Evolutionary conservation across 352 stramenopile genomes (phyloP), one percentile per base, ranked within the genome.

Genomic region (Phytophthora syringae): DNA sequence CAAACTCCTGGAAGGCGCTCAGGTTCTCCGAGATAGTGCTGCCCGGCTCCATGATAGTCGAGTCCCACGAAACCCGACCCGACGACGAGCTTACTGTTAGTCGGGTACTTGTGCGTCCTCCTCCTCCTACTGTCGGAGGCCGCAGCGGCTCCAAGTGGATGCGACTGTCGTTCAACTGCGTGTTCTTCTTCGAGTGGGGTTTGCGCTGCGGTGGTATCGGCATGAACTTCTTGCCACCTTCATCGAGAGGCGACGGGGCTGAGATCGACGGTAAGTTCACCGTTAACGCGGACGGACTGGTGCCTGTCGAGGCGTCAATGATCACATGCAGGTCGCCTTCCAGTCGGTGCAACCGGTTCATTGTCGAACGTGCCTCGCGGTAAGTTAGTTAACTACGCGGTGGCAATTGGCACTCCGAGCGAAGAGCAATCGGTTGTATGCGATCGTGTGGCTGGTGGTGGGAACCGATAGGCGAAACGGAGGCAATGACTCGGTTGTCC

Each of bases 91-190:
- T 82, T 20, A 79, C 64, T 16, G 53, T 73, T 40, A 83, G 57
- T 20, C 61, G 61, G 5, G 62, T 62, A 12, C 64, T 78, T 0
- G 47, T 57, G 2, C 50, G 56, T 7, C 62, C 64, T 3, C 52
- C 61, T 13, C 39, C 32, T 18, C 64, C 61, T 27, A 56, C 70
- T 30, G 77, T 82, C 10, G 74, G 69, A 2, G 81, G 79, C 4
- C 78, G 80, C 28, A 90, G 69, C 7, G 82, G 82, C 51, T 90
- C 82, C 16, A 90, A 61, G 43, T 89, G 82, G 45, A 90, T 84
- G 30, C 82, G 82, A 28, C 73, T 85, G 48, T 88, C 76, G 34
- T 69, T 81, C 16, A 72, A 62, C 22, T 78, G 71, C 16, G 69
- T 70, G 36, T 80, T 75, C 48, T 88, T 89, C 70, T 90, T 89